A percentile compares a stretch with the other conserved stretches of the same genome.
Evolutionary conservation across 176 grass and related monocot genomes (phyloP).

Genomic region (Coix lacrymajobi): DNA sequence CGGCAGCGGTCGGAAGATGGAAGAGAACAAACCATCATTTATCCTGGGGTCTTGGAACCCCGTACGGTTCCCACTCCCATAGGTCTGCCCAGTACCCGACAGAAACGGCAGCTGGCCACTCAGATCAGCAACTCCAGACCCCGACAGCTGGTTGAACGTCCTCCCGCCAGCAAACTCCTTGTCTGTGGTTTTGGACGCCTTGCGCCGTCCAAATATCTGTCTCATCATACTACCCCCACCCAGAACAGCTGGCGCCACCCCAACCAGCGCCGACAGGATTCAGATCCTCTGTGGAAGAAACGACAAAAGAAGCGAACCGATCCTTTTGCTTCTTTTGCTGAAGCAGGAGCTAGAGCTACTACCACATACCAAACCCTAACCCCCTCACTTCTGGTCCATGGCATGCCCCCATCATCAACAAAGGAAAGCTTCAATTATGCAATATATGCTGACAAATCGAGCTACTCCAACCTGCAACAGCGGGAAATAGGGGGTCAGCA

Average conservation of each 20-base stretch:
- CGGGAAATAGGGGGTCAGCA: background rate
- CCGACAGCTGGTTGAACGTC: background rate
- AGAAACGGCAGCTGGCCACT: background rate
- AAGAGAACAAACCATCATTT: conserved; percentile 11
- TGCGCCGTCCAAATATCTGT: conserved; percentile 33
- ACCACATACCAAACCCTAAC: background rate
- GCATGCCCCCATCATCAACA: background rate
- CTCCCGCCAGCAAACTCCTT: conserved; percentile 20
- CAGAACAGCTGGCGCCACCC: background rate
- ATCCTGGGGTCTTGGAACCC: background rate
- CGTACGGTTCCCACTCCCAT: conserved; percentile 2
- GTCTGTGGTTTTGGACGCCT: conserved; percentile 4
- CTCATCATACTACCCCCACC: conserved; percentile 33
- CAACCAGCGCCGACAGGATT: background rate
- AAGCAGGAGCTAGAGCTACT: background rate
- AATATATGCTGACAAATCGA: background rate
- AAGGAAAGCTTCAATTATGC: background rate
- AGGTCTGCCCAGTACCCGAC: background rate
- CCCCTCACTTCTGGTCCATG: background rate
- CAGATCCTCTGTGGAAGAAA: background rate
- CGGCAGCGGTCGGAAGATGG: conserved; percentile 22
- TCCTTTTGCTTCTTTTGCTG: background rate
- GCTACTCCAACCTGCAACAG: background rate
- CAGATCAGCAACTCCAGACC: background rate
- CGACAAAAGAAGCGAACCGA: background rate